Conservation (phyloP, 768 basidiomycete genomes). For the Mycena rebaudengoi region DNA sequence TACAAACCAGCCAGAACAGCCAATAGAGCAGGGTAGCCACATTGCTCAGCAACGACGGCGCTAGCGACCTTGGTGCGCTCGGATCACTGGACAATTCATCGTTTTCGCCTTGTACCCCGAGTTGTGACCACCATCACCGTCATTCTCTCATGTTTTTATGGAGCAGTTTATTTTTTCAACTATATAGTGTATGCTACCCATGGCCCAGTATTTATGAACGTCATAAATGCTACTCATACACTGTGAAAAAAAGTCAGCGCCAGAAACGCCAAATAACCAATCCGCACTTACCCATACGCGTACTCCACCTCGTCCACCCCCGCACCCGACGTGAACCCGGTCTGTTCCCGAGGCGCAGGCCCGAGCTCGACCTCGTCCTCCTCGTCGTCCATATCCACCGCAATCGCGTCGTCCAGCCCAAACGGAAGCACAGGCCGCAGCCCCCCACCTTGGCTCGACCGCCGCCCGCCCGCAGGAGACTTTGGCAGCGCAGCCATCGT, state of each 20-base stretch:
- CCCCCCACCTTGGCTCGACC: slow-evolving; percentile 85
- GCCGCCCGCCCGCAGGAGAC: slow-evolving; percentile 83
- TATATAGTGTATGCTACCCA: no score
- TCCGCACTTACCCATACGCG: slow-evolving; percentile 75
- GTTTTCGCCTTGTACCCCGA: no score
- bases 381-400: slow-evolving; percentile 76
- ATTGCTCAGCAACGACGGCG: no score
- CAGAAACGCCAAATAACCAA: slow-evolving; percentile 20
- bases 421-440: slow-evolving; percentile 82
- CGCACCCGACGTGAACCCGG: slow-evolving; percentile 77
- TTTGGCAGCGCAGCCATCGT: slow-evolving; percentile 94
- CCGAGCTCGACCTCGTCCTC: slow-evolving; percentile 78
- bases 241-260: neutral
- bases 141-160: no score
- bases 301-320: slow-evolving; percentile 93
- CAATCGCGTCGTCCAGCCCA: slow-evolving; percentile 79
- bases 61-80: no score
- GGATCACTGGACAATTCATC: no score
- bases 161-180: no score
- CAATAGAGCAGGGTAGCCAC: no score
- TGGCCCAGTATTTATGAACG: no score
- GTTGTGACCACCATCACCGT: no score
- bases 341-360: slow-evolving; percentile 77
- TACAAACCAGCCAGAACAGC: no score
- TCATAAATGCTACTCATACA: neutral